Evolutionary conservation across 305 asterid genomes (phyloP), one percentile per base, ranked within the genome.

Genomic region (Coffea humblotiana): DNA sequence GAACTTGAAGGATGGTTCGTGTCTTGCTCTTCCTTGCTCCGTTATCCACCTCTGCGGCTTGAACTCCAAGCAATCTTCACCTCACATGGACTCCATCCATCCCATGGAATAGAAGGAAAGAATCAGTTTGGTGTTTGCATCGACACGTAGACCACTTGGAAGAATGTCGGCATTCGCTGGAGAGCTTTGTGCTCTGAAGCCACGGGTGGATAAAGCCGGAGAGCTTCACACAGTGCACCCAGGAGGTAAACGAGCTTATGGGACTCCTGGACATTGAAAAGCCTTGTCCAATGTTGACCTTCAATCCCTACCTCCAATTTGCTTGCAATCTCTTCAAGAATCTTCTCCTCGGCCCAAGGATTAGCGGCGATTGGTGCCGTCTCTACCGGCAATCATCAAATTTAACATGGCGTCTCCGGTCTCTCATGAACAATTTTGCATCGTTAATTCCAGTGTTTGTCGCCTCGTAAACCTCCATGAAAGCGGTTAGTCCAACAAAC

Each of bases 1-100:
- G 86, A 92, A 93, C 84, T 90, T 92, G 75, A 87, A 92, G 7
- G 97, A 90, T 0, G 98, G 96, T 84, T 92, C 96, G 80, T 90
- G 84, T 19, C 73, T 90, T 43, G 87, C 75, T 8, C 77, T 85
- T 9, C 94, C 93, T 0, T 79, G 75, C 3, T 88, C 89, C 1
- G 91, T 84, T 49, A 91, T 90, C 97, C 91, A 91, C 54, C 94
- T 83, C 77, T 90, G 92, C 2, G 94, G 96, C 84, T 79, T 86
- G 74, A 90, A 91, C 29, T 91, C 84, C 52, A 48, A 58, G 6
- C 86, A 81, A 23, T 91, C 97, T 66, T 80, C 48, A 1, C 97
- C 96, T 94, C 96, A 91, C 2, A 91, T 83, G 2, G 78, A 89
- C 14, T 79, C 86, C 96, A 89, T 86, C n/a, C 97, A 85, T 79